Base-by-base conservation (phyloP, 2,329 filamentous ascomycete species). In the Phialemoniopsis sp. region DNA sequence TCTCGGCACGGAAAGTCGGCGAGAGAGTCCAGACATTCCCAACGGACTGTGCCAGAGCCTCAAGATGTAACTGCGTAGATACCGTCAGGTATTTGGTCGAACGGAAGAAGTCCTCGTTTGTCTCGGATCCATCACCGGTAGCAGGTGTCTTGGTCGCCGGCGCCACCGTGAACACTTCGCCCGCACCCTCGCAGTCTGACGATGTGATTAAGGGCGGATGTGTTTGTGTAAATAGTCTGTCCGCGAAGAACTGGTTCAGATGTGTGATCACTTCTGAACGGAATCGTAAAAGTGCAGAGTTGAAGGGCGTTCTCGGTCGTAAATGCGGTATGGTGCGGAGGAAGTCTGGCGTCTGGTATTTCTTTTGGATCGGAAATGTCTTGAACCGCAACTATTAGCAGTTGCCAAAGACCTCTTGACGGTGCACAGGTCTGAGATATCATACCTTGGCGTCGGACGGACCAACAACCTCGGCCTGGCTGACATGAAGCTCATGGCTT, bases 171-270 rank as follows among this genome's bases (percentile, higher is more conserved):
- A 98, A 98, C 14, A 94, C 91, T 58, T 97, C 90, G 1, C 93
- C 93, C 3, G 90, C 93, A 4, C 93, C 93, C 67, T 98, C 93
- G 55, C 93, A 98, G 55, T 98, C 93, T 0, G 91, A 95, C 1
- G 91, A 96, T 2, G 93, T 97, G 54, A 98, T 87, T 53, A 97
- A 82, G 5, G 93, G 93, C 4, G 93, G 88, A 51, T 97, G 91
- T 8, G 87, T 88, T 63, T 97, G 86, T 42, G 87, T 75, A 53
- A 87, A 91, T 40, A 80, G 73, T 43, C 80, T 74, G 18, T 70
- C 64, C 34, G 76, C 73, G 63, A 97, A 96, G 63, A 89, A 91
- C 34, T 75, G 76, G 38, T 80, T 87, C 32, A 95, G 61, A 34
- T 82, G 75, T 36, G 82, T 78, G 46, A 89, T 85, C 50, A 84